Evolutionary conservation across 108 stramenopile genomes (phyloP), one percentile per base, ranked within the genome.

Genomic region (Schizochytrium sp.): DNA sequence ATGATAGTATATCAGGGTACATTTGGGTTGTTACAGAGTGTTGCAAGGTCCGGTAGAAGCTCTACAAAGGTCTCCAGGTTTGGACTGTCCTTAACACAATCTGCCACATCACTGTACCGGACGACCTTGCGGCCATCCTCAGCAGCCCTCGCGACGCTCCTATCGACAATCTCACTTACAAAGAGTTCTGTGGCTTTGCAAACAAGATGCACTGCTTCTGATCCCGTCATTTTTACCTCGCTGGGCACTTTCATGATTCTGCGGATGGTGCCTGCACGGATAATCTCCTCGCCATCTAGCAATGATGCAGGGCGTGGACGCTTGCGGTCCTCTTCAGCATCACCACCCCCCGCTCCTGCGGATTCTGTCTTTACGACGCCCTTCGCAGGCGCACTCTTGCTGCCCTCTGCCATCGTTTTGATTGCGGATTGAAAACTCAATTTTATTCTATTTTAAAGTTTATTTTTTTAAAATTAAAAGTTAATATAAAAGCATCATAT

Each of bases 151-250:
- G 28, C 76, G 15, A 2, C 10, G 8, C 50, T 2, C 15, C 76
- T 49, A 53, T 83, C 76, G 3, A 83, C 5, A 38, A 83, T 17
- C 50, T 55, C 53, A 5, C 76, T 53, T 10, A 83, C 55, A 28
- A 83, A 83, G 0, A 83, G 47, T 28, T 83, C 76, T 28, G 76
- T 83, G 17, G 76, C 19, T 53, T 83, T 83, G 76, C 50, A 83
- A 53, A 83, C 76, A 10, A 83, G 76, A 3, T 83, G 76, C 12
- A 83, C 53, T n/a, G 76, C 76, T 53, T 83, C 76, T n/a, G 76
- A 83, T 8, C 76, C 76, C 10, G 76, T 83, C 76, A 83, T 83
- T 53, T 83, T 83, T 13, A 83, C 76, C 47, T 55, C 53, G 76
- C 5, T 28, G 7, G 47, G 50, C 76, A 83, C 47, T 53, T 83